Evolutionary conservation across 2,329 filamentous ascomycete genomes (phyloP).

Genomic region (Pseudofabraea citricarpa): DNA sequence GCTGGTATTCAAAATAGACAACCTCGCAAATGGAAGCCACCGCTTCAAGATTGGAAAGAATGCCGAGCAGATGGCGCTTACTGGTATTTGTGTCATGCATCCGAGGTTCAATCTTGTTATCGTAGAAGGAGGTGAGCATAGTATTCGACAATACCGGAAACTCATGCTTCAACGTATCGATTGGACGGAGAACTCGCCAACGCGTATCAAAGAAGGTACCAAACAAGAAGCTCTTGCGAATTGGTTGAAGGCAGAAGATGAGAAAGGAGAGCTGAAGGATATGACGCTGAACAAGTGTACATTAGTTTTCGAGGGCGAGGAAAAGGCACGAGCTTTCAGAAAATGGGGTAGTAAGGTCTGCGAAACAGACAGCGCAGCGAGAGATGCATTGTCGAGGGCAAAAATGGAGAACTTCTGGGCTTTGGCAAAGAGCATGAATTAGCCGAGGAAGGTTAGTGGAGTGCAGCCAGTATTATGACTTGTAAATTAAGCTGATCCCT

Average conservation of each 20-base stretch:
- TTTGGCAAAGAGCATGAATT: slow-evolving; percentile 62
- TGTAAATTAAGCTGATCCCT: no score
- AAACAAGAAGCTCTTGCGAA: slow-evolving; percentile 59
- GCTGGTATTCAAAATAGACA: slow-evolving; percentile 84
- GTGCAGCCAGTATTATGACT: no score
- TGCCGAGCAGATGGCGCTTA: slow-evolving; percentile 81
- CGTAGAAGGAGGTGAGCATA: slow-evolving; percentile 84
- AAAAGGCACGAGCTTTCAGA: slow-evolving; percentile 73
- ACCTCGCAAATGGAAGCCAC: slow-evolving; percentile 86
- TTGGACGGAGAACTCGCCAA: slow-evolving; percentile 84
- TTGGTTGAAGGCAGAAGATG: slow-evolving; percentile 78
- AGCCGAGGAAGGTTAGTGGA: no score
- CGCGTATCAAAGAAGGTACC: slow-evolving; percentile 56
- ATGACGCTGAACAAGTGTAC: slow-evolving; percentile 76
- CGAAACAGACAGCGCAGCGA: slow-evolving; percentile 85
- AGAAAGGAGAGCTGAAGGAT: slow-evolving; percentile 74
- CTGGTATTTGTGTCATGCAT: slow-evolving; percentile 87
- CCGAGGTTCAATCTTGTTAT: slow-evolving; percentile 85
- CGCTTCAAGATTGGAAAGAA: slow-evolving; percentile 91
- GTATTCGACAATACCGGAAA: slow-evolving; percentile 81
- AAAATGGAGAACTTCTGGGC: slow-evolving; percentile 98
- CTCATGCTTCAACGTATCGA: slow-evolving; percentile 91
- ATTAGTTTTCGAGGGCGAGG: slow-evolving; percentile 87
- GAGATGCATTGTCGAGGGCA: slow-evolving; percentile 69
- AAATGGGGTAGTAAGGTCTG: slow-evolving; percentile 90